phyloP scores from a whole-genome alignment of 306 rosid genomes.

The Prunus padus region DNA sequence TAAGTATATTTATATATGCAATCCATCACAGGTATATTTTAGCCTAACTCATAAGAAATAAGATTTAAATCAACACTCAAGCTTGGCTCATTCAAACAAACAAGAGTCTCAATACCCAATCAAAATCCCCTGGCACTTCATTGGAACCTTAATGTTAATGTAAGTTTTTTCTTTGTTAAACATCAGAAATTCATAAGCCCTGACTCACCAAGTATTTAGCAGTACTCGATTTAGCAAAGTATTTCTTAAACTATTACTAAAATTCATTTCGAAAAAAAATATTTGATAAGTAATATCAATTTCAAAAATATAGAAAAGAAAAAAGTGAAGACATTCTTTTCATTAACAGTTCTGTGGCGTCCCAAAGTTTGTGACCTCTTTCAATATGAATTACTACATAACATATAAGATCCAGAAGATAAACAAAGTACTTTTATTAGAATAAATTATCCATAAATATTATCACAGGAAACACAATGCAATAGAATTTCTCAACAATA shows the following conservation, averaged over 20 bases:
- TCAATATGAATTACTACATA: not conserved
- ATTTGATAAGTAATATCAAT: not conserved
- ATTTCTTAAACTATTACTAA: not conserved
- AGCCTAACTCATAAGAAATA: not conserved
- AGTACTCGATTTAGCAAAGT: not conserved
- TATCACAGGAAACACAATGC: constrained; percentile 5
- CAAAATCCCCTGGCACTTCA: not conserved
- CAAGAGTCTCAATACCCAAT: too few species aligned
- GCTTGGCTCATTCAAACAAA: not conserved
- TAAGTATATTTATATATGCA: not conserved
- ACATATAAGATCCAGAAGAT: not conserved
- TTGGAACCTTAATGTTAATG: not conserved
- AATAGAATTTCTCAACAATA: constrained; percentile 47
- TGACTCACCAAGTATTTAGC: not conserved
- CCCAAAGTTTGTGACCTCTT: not conserved
- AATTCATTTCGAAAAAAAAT: not conserved
- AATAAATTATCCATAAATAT: not conserved
- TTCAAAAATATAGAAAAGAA: not conserved
- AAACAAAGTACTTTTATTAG: not conserved
- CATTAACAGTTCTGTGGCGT: not conserved
- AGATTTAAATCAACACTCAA: not conserved
- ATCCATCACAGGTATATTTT: not conserved
- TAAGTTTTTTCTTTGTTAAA: not conserved
- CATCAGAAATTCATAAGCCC: not conserved
- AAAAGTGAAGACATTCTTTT: not conserved